Evolutionary conservation across 2,329 filamentous ascomycete genomes (phyloP), one percentile per base, ranked within the genome.

Genomic region (Zasmidium citrigriseum): DNA sequence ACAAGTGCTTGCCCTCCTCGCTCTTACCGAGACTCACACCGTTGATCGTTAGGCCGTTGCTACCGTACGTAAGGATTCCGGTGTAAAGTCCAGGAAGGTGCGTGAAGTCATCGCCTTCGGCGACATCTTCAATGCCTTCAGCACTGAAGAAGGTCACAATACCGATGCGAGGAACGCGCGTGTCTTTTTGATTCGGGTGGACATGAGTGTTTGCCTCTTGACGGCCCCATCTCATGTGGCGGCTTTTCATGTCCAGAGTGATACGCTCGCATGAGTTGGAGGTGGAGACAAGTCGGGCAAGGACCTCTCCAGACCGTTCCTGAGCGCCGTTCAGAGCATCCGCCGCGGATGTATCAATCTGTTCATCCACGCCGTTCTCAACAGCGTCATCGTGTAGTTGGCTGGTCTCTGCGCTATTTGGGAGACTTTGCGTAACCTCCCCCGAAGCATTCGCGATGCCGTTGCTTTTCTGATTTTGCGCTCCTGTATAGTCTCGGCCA

Each of bases 11-110:
- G 10, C 80, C 78, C 10, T 77, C 78, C 0, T 81, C 79, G 23
- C 78, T 75, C 80, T 57, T 84, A 59, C 82, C 82, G 22, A 97
- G 76, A 44, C 80, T 78, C n/a, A 84, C 81, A 24, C 84, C 86
- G 68, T 97, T 97, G 70, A 98, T 81, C 64, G 79, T 82, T 61
- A 97, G 90, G 20, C 91, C 90, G 24, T 81, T 80, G 5, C 86
- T 88, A 3, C 90, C 89, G 67, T 92, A 91, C 2, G 91, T 96
- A 1, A 89, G 88, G 52, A 97, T 86, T 61, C 92, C 89, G 3
- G 85, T 82, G 66, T 87, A 87, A 1, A 87, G 78, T 12, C 84
- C 82, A 1, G 75, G 73, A 1, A 85, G 67, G 16, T 74, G 75
- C 10, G 77, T 80, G 78, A 80, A 86, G 69, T 83, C 84, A 52